These are phyloP conservation scores for Nyssa sinensis DNA, from an alignment of 148 eudicot species.

Conservation along the genomic window DNA sequence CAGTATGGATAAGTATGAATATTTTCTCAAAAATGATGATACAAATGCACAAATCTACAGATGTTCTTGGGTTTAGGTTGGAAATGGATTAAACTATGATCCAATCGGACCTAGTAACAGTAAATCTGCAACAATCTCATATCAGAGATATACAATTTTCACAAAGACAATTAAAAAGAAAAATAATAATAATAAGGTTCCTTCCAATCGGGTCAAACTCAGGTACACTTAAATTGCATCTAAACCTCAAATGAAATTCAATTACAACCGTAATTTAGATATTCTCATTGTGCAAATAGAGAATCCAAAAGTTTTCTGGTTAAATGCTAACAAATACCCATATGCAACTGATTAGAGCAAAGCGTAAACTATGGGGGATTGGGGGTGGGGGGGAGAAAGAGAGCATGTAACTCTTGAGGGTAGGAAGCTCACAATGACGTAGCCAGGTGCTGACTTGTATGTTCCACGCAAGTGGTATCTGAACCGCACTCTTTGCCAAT, in stretches of 20 bases:
- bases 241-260: not conserved
- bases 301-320: not conserved
- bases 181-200: too few species aligned
- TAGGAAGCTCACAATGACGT: slow-evolving; percentile 72
- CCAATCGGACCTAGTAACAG: not conserved
- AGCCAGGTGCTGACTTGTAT: slow-evolving; percentile 99
- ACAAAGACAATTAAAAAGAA: too few species aligned
- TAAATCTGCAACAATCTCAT: too few species aligned
- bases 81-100: not conserved
- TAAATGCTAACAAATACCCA: not conserved
- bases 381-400: not conserved
- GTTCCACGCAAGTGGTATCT: slow-evolving; percentile 88
- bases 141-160: not conserved
- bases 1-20: not conserved
- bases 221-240: not conserved
- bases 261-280: not conserved
- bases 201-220: not conserved
- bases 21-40: not conserved
- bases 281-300: not conserved
- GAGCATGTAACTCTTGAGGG: not conserved
- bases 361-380: not conserved
- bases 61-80: not conserved
- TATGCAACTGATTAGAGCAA: not conserved
- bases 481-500: slow-evolving; percentile 85
- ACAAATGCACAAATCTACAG: not conserved